Evolutionary conservation across 2,329 filamentous ascomycete species (phyloP).

Genomic region (Aspergillus novoparasiticus): DNA sequence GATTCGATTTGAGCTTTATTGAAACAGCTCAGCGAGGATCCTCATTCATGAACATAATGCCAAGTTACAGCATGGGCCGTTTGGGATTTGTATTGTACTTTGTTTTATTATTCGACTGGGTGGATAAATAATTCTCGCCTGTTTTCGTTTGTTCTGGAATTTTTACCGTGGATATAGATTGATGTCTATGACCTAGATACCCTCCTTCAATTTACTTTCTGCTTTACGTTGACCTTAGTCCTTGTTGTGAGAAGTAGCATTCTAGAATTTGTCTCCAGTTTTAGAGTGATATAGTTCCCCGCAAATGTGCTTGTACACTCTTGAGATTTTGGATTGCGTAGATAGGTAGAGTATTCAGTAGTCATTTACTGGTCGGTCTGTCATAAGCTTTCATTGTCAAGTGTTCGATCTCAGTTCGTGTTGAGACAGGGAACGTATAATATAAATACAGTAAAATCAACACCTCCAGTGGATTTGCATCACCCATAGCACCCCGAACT

Average conservation of each 20-base stretch:
- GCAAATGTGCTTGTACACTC: background rate
- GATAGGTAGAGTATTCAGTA: background rate
- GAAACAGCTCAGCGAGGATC: background rate
- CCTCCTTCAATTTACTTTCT: slow-evolving; percentile 15
- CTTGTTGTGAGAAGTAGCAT: background rate
- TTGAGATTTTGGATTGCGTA: no score
- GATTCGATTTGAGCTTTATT: background rate
- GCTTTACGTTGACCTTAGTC: background rate
- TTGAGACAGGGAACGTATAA: background rate
- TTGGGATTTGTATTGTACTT: slow-evolving; percentile 11
- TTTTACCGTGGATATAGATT: slow-evolving; percentile 20
- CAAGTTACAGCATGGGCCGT: slow-evolving; percentile 11
- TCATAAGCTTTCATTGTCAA: background rate
- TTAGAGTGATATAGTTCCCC: no score
- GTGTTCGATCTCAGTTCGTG: background rate
- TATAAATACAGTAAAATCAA: background rate
- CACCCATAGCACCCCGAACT: background rate
- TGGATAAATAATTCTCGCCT: background rate
- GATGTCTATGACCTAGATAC: slow-evolving; percentile 23
- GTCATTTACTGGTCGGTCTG: background rate
- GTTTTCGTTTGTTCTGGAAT: background rate
- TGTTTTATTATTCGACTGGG: slow-evolving; percentile 12
- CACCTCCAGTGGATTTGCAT: background rate
- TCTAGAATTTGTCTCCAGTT: background rate
- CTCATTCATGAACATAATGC: slow-evolving; percentile 18